Evolutionary conservation across 2,329 filamentous ascomycete species (phyloP).

Genomic region (Rachicladosporium sp.): DNA sequence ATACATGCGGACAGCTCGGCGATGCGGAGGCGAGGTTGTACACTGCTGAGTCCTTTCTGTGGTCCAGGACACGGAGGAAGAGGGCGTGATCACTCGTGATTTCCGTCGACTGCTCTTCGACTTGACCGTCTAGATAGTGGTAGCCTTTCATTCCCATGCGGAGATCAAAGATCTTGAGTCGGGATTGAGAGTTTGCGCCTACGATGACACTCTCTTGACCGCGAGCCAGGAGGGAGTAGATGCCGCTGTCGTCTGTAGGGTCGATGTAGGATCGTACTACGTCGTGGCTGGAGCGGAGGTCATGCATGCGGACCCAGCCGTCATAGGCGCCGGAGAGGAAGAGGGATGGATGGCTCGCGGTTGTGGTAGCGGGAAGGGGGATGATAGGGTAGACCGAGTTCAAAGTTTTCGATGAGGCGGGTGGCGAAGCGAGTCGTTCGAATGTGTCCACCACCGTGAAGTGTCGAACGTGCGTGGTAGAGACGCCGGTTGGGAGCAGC

Average conservation of each 20-base stretch:
- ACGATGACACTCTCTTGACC: constrained; percentile 45
- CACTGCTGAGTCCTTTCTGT: constrained; percentile 27
- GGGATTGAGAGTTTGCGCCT: constrained; percentile 43
- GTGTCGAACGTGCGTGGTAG: constrained; percentile 26
- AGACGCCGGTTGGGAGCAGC: constrained; percentile 34
- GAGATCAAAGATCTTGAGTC: constrained; percentile 52
- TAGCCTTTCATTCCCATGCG: constrained; percentile 32
- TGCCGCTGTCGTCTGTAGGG: constrained; percentile 43
- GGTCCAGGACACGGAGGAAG: constrained; percentile 11
- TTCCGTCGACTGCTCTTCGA: not conserved
- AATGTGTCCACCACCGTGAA: constrained; percentile 19
- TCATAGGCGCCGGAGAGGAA: constrained; percentile 51
- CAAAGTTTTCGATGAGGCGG: constrained; percentile 14
- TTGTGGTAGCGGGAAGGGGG: constrained; percentile 23
- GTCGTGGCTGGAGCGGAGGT: constrained; percentile 41
- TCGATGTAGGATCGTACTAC: constrained; percentile 40
- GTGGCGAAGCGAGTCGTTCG: not conserved
- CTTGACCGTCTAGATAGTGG: constrained; percentile 16
- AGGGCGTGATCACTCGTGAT: constrained; percentile 1
- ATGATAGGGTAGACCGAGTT: constrained; percentile 36
- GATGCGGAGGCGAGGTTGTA: constrained; percentile 38
- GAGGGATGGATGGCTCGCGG: constrained; percentile 32
- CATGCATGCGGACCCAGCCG: constrained; percentile 46
- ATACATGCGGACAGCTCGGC: constrained; percentile 31
- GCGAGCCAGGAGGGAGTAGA: constrained; percentile 47